Evolutionary conservation across 345 rosid species (phyloP), one percentile per base, ranked within the genome.

Genomic region (Eucalyptus guilfoylei): DNA sequence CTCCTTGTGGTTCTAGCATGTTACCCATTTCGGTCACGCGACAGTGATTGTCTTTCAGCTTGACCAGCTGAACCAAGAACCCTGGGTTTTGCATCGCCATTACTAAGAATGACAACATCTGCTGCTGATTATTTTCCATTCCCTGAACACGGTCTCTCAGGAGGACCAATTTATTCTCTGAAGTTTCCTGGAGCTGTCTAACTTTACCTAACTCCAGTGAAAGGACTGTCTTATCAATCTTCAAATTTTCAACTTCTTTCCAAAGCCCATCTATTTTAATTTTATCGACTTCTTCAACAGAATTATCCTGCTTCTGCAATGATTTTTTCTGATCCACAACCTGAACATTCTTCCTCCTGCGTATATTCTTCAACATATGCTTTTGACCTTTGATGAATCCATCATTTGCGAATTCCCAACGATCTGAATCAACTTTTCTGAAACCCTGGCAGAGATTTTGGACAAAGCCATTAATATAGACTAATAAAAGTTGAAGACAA

Each of bases 111-210:
- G 99, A 98, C 64, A 98, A 95, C 99, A 98, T 93, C 95, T 96
- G 97, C 89, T 97, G 98, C 88, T 96, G 99, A 90, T 94, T 95
- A 92, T 94, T 95, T 93, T 98, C 99, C 97, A 97, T 96, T 86
- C 98, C 98, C 88, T 96, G 97, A 88, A 98, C 89, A 28, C 95
- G 92, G 50, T 97, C 98, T 92, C 96, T 91, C 91, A 96, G 90
- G 52, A 91, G 91, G 64, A 94, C 88, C 93, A 98, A 87, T 86
- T 95, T 98, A 40, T 93, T 94, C 30, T 95, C 96, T 0, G 98
- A 92, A 76, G 88, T 92, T 93, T 97, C 97, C 91, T 98, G 98
- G 89, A 89, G 90, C 89, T 96, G 95, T 90, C 94, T 95, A 34
- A 96, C 96, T 80, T 96, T 97, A 81, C 92, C 94, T 86, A 97